Base-by-base conservation (phyloP, 768 basidiomycete species). In the Omphalotus guepiniiformis region DNA sequence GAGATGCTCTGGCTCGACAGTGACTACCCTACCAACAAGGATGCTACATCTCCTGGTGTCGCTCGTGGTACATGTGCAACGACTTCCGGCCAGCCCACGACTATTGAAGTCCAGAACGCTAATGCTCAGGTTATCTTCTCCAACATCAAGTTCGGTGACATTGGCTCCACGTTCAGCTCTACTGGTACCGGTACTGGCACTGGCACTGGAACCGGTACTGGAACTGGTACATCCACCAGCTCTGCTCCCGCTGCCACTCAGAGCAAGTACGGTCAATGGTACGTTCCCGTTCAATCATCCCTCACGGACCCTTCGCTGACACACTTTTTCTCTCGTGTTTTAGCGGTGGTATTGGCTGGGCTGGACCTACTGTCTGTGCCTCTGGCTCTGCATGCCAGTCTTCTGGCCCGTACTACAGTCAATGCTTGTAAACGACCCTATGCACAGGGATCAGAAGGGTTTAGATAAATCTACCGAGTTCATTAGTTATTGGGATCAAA, bases 101-200 rank as follows among this genome's bases (percentile, higher is more conserved):
- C 60, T 36, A 63, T 70, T 57, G 66, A 67, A 55, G 39, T 62
- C 18, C 46, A 57, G 43, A 37, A 36, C 48, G 42, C 64, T 30
- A 53, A 46, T 50, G 60, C 61, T 28, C 55, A 53, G 21, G 68
- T 70, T 54, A 58, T 54, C 48, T 70, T 57, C 61, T 68, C 66
- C 32, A 69, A 69, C 63, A 70, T 69, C 63, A 66, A 63, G 60
- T 64, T 63, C 51, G 68, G 68, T 23, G 50, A 51, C 54, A 65
- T 69, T 58, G 65, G 65, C 49, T 68, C 68, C 36, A 70, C 68
- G 44, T 69, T 32, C 48, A 32, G 42, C 42, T 27, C 26, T 22
- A 48, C 47, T 22, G 47, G 47, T 4, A 34, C 25, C 16, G 37
- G 38, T 2, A 28, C 22, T 25, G 41, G 53, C 50, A 61, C 47